Conservation (phyloP, 1,139 yeast species). For the Saccharomyces hybrid region DNA sequence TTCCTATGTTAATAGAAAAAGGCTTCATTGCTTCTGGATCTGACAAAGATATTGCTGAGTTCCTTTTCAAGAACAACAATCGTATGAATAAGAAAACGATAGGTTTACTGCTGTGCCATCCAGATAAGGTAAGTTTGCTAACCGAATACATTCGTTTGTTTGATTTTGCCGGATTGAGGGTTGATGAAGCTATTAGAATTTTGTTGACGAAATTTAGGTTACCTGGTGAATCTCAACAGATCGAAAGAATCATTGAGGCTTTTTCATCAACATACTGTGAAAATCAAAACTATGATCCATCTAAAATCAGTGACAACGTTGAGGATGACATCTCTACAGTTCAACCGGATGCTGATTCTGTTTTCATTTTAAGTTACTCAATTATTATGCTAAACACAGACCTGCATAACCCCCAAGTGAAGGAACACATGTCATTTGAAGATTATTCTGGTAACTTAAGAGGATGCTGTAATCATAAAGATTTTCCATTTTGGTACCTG, state of each 20-base stretch:
- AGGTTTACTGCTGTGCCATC: constrained; percentile 81
- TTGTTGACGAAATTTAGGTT: constrained; percentile 77
- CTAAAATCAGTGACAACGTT: constrained; percentile 18
- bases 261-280: constrained; percentile 76
- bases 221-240: constrained; percentile 97
- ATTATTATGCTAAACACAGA: constrained; percentile 75
- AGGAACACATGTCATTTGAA: constrained; percentile 79
- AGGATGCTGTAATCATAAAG: constrained; percentile 65
- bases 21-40: constrained; percentile 58
- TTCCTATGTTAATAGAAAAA: constrained; percentile 51
- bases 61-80: constrained; percentile 71
- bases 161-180: constrained; percentile 70
- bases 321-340: constrained; percentile 39
- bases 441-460: constrained; percentile 74
- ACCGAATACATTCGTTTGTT: constrained; percentile 60
- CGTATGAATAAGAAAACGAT: constrained; percentile 78
- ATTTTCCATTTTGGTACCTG: constrained; percentile 82
- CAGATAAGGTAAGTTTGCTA: constrained; percentile 54
- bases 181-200: constrained; percentile 87
- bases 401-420: constrained; percentile 69
- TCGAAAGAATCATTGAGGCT: constrained; percentile 81
- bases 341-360: constrained; percentile 65
- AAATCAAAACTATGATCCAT: constrained; percentile 40
- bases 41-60: constrained; percentile 59
- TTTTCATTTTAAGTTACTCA: constrained; percentile 65